Base-by-base conservation (phyloP, 2,329 filamentous ascomycete species). In the Fusarium gaditjirri region DNA sequence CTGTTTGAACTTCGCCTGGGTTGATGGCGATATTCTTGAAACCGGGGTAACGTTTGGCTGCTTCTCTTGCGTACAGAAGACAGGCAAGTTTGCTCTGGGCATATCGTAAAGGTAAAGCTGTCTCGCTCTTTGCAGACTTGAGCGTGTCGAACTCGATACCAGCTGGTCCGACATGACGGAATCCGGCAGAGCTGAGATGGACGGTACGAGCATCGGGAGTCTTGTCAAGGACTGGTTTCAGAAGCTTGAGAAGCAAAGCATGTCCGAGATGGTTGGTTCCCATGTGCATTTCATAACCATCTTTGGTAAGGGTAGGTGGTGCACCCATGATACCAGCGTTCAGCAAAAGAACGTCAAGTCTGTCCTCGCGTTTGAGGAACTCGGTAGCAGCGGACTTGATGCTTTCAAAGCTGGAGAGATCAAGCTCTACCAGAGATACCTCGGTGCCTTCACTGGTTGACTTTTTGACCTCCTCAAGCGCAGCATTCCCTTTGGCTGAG, bases 1-100 rank as follows among this genome's bases (percentile, higher is more conserved):
- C 64, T 0, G 64, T 67, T 0, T 61, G 29, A 1, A 67, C 64
- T 14, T 67, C 64, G 1, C 64, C 54, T 0, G 64, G 62, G 5
- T 67, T 67, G 1, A 67, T 67, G 8, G 62, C 54, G 0, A 67
- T 61, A 12, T 67, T 67, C 10, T 31, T 61, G 11, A 67, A 67
- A 0, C 0, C 3, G 2, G 46, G 10, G 21, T 61, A 67, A 4
- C 36, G n/a, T 7, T 67, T 61, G 0, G 64, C 36, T 2, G 54
- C 41, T 7, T 67, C 62, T 0, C 62, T 46, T 0, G 62, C 64
- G 1, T 67, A 67, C 0, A 67, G 41, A 14, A 67, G 54, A 3
- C 64, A 67, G 0, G 62, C 64, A 0, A 67, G 21, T 6, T 67
- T 67, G 3, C 64, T 67, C 2, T 67, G 64, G 0, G 62, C 64